Percentiles rank a stretch among this genome's conserved stretches.
Conservation (phyloP, 108 stramenopile genomes). For the Hondaea fermentalgiana region DNA sequence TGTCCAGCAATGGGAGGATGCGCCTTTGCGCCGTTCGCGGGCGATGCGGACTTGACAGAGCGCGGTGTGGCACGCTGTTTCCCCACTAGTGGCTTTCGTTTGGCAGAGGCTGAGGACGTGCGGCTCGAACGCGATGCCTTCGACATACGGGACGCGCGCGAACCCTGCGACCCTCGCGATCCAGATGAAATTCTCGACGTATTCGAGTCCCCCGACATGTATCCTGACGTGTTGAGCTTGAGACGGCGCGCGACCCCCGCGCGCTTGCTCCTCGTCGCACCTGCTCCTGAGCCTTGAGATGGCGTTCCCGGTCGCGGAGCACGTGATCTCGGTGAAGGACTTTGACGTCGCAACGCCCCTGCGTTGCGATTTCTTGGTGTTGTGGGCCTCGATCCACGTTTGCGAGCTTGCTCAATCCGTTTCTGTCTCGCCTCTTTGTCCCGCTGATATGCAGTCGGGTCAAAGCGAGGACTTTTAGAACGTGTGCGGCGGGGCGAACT, state of each 20-base stretch:
- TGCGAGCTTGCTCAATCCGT: background rate
- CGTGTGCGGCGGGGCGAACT: background rate
- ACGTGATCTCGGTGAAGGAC: background rate
- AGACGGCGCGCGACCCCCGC: background rate
- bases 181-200: background rate
- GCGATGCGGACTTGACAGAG: too few species aligned
- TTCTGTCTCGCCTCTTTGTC: constrained; percentile 12
- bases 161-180: background rate
- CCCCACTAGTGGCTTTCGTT: too few species aligned
- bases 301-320: background rate
- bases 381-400: background rate
- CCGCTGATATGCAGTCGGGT: constrained; percentile 23
- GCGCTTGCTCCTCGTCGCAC: background rate
- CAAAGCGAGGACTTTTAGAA: background rate
- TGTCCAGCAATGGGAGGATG: too few species aligned
- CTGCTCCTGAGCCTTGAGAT: background rate
- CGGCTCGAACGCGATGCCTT: background rate
- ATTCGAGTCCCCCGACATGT: background rate
- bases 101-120: background rate
- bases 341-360: background rate
- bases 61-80: too few species aligned
- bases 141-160: background rate
- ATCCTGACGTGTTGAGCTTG: background rate
- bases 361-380: background rate
- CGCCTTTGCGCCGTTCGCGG: too few species aligned